Conservation (phyloP, 225 moss, liverwort and hornwort genomes). For the Thuidium tamariscinum region DNA sequence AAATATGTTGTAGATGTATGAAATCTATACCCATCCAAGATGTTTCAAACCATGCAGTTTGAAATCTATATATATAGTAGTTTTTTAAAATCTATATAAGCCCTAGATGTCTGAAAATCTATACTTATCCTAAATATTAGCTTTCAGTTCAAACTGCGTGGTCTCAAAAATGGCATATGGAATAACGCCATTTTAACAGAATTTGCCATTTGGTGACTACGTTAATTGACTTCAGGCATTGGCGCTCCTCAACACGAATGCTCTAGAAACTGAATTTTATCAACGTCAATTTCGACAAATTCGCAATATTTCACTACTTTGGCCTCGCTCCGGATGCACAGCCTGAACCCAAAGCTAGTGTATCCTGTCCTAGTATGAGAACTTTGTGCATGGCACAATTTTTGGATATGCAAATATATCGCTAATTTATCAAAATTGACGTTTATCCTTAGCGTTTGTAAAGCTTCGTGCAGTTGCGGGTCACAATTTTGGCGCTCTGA, state of each 20-base stretch:
- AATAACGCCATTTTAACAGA: too few relatives aligned
- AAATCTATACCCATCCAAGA: too few relatives aligned
- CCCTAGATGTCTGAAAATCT: too few relatives aligned
- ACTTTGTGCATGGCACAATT: too few relatives aligned
- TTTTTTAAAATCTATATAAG: too few relatives aligned
- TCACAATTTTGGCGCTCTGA: background rate
- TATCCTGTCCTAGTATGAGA: background rate
- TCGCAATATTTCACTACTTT: background rate
- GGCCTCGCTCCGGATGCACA: accelerated
- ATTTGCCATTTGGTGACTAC: too few relatives aligned
- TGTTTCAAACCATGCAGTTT: too few relatives aligned
- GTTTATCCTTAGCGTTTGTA: background rate
- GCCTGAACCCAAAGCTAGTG: accelerated
- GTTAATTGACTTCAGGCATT: background rate
- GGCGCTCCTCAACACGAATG: background rate
- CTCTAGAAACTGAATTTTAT: background rate
- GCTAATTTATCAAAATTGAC: background rate
- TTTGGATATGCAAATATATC: accelerated
- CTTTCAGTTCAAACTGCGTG: too few relatives aligned
- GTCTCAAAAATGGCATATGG: too few relatives aligned
- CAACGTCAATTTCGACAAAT: background rate
- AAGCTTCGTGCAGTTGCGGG: background rate
- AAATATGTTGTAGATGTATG: too few relatives aligned
- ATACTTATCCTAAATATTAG: too few relatives aligned
- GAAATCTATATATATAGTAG: too few relatives aligned